Base-by-base conservation (phyloP, 1,139 yeast genomes). In the Pichia sp. region DNA sequence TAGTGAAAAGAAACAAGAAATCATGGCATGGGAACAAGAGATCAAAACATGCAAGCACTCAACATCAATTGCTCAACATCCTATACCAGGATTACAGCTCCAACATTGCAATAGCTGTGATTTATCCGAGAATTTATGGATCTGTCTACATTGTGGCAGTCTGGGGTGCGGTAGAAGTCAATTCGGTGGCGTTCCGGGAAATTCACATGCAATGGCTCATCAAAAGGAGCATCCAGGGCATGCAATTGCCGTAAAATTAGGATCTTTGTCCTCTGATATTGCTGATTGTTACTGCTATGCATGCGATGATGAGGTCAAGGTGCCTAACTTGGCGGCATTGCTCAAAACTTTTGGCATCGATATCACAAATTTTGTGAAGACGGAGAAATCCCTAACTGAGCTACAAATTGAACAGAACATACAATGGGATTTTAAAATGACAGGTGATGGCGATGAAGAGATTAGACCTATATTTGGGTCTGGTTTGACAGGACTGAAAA, bases 141-240 rank as follows among this genome's bases (percentile, higher is more conserved):
- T 91, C 17, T 91, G 99, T 63, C 63, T 91, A 28, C 74, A 74
- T 29, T 91, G 98, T 67, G 98, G 97, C 1, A 67, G 72, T 30
- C 55, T 87, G 10, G 96, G 96, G 3, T 91, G 99, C 62, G 96
- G 97, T 16, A 69, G 99, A 47, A 78, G 78, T 25, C 98, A 91
- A 58, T 85, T 83, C 52, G 98, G 97, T 22, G 79, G 86, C n/a
- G 74, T 86, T 22, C 77, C 84, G 19, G 99, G 99, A 5, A 77
- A 88, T 52, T 80, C 95, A 0, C 98, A 91, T 58, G 97, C 95
- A 0, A 63, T 91, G 47, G 58, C 59, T 1, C 99, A 93, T 61
- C 81, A 58, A 51, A 61, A 74, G 3, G 56, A 64, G 2, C 29
- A 46, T n/a, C 50, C 65, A 0, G 62, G 60, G 0, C 98, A 93